Conservation (phyloP, 495 filamentous ascomycete species). For the Talaromyces liani region DNA sequence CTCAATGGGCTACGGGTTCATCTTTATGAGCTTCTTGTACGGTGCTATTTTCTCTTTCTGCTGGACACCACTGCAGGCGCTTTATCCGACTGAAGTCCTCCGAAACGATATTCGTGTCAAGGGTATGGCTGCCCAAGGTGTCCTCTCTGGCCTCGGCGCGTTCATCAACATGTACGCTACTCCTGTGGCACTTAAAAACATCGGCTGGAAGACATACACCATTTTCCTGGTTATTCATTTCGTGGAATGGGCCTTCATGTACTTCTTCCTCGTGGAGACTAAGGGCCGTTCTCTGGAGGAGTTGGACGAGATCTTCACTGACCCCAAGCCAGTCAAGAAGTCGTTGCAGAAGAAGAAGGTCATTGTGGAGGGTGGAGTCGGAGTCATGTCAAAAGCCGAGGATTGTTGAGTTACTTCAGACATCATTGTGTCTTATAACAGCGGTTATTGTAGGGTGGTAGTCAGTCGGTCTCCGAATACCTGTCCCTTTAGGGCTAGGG, state of each 20-base stretch:
- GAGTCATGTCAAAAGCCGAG: background rate
- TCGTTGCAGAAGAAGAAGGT: constrained; percentile 31
- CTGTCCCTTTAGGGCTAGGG: background rate
- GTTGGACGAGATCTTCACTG: constrained; percentile 56
- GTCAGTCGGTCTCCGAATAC: no score
- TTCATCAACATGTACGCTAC: constrained; percentile 52
- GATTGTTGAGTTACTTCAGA: background rate
- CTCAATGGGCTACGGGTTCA: constrained; percentile 43
- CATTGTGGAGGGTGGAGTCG: background rate
- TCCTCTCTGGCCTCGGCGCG: constrained; percentile 17
- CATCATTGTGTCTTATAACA: no score
- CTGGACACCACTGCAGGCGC: constrained; percentile 59
- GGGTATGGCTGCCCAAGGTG: constrained; percentile 42
- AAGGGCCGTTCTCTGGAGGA: constrained; percentile 62
- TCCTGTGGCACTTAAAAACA: constrained; percentile 43
- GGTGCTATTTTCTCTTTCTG: constrained; percentile 56
- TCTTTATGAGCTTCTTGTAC: constrained; percentile 63
- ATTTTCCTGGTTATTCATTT: constrained; percentile 54
- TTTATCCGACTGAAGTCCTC: constrained; percentile 65
- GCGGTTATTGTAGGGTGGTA: no score
- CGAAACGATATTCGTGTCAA: constrained; percentile 56
- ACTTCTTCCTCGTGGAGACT: constrained; percentile 63
- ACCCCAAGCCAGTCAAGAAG: constrained; percentile 44
- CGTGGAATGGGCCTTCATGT: constrained; percentile 47
- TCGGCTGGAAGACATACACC: constrained; percentile 53